Conservation (phyloP, 768 basidiomycete genomes). For the Tylopilus felleus region DNA sequence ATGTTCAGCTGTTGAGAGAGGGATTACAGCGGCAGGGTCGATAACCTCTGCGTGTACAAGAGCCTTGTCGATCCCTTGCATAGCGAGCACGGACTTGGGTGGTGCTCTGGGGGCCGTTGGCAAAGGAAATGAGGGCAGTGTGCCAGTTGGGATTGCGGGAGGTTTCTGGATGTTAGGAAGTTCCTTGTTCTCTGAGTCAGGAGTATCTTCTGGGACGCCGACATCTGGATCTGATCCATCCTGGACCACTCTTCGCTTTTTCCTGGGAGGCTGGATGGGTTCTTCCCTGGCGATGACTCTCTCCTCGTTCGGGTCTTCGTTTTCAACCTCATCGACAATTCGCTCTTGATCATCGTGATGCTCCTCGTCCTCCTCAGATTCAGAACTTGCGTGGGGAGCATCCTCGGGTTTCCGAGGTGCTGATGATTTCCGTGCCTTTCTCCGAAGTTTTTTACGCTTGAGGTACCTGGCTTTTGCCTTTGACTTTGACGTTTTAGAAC, state of each 20-base stretch:
- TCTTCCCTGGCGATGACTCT: conserved; percentile 5
- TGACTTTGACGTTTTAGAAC: conserved; percentile 49
- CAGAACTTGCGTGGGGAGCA: conserved; percentile 12
- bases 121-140: conserved; percentile 67
- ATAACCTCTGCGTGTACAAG: conserved; percentile 68
- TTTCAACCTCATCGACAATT: conserved; percentile 17
- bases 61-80: conserved; percentile 77
- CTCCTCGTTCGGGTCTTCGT: conserved; percentile 8
- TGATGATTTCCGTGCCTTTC: conserved; percentile 46
- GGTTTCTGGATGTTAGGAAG: conserved; percentile 2
- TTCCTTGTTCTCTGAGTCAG: not conserved
- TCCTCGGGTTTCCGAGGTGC: conserved; percentile 26
- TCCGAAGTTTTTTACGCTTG: conserved; percentile 65
- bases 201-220: not conserved
- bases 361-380: conserved; percentile 26
- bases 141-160: conserved; percentile 22
- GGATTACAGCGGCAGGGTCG: conserved; percentile 45
- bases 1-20: conserved; percentile 39
- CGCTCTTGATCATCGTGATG: conserved; percentile 12
- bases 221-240: conserved; percentile 22
- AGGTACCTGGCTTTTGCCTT: conserved; percentile 72
- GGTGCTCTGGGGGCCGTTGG: conserved; percentile 67
- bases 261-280: conserved; percentile 36
- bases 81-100: conserved; percentile 62
- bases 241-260: conserved; percentile 40